Evolutionary conservation across 2,329 filamentous ascomycete genomes (phyloP).

Genomic region (Fusarium sp.): DNA sequence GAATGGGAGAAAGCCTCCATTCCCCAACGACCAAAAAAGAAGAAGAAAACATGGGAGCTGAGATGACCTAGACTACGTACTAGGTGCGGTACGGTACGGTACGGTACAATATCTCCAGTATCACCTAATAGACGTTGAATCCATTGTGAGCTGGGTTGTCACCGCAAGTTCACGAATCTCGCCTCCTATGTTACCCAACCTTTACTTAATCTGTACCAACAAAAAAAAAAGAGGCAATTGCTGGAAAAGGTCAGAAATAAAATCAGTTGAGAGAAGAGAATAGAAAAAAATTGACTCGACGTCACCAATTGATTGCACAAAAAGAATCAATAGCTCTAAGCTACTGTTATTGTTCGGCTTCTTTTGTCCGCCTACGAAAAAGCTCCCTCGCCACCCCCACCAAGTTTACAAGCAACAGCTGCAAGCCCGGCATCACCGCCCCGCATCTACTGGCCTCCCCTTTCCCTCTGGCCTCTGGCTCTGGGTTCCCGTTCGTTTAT

Average conservation of each 20-base stretch:
- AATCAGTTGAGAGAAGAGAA: background rate
- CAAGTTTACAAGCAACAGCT: conserved; percentile 24
- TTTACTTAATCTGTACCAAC: background rate
- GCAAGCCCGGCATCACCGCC: conserved; percentile 36
- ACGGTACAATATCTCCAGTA: conserved; percentile 8
- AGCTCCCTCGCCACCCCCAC: conserved; percentile 40
- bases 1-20: conserved; percentile 28
- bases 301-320: conserved; percentile 23
- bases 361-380: conserved; percentile 14
- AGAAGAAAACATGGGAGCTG: conserved; percentile 20
- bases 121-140: conserved; percentile 10
- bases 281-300: conserved; percentile 1
- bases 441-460: conserved; percentile 33
- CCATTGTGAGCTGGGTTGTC: conserved; percentile 15
- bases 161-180: conserved; percentile 16
- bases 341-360: conserved; percentile 3
- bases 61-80: conserved; percentile 14
- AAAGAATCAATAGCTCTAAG: conserved; percentile 4
- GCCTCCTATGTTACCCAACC: background rate
- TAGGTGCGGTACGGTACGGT: too few relatives aligned
- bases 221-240: conserved; percentile 13
- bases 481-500: background rate
- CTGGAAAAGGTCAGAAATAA: background rate
- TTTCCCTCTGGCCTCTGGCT: conserved; percentile 14
- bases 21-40: conserved; percentile 26